phyloP scores from a whole-genome alignment of 2,329 filamentous ascomycete species.

The Xenosphaeropsis pyriputrescens region DNA sequence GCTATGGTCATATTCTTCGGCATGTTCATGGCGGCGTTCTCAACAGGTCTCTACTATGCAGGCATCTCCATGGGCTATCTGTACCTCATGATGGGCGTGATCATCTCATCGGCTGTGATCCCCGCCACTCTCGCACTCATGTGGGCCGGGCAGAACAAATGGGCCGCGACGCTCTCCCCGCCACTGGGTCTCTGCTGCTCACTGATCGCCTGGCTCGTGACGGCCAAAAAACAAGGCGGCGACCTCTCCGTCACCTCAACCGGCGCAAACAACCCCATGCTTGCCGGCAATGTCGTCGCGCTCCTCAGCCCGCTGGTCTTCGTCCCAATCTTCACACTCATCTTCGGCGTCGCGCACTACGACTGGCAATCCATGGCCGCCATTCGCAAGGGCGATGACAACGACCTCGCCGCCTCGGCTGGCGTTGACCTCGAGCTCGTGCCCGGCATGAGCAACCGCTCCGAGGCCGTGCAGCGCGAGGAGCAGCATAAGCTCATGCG shows the following conservation, averaged over 20 bases:
- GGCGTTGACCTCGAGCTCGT: slow-evolving; percentile 51
- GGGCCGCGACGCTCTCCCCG: slow-evolving; percentile 55
- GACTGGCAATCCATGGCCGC: slow-evolving; percentile 74
- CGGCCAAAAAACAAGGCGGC: slow-evolving; percentile 54
- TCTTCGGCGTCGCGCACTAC: slow-evolving; percentile 60
- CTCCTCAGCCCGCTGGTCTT: slow-evolving; percentile 64
- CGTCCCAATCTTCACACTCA: slow-evolving; percentile 59
- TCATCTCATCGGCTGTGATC: slow-evolving; percentile 74
- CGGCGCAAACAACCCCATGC: slow-evolving; percentile 76
- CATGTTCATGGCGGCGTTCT: slow-evolving; percentile 62
- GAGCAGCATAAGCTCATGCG: slow-evolving; percentile 32
- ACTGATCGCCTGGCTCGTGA: slow-evolving; percentile 66
- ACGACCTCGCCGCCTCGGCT: slow-evolving; percentile 48
- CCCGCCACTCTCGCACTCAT: slow-evolving; percentile 68
- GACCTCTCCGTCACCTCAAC: slow-evolving; percentile 58
- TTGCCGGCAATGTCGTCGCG: slow-evolving; percentile 74
- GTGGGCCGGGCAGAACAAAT: slow-evolving; percentile 68
- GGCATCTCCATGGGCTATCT: slow-evolving; percentile 77
- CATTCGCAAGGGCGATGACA: slow-evolving; percentile 68
- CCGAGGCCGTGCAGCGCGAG: slow-evolving; percentile 23
- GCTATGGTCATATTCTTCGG: slow-evolving; percentile 60
- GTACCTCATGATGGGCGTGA: slow-evolving; percentile 82
- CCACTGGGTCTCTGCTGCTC: slow-evolving; percentile 54
- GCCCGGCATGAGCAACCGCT: slow-evolving; percentile 28
- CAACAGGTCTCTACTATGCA: slow-evolving; percentile 47